Base-by-base conservation (phyloP, 2,329 filamentous ascomycete species). In the Furcasterigmium sp. region DNA sequence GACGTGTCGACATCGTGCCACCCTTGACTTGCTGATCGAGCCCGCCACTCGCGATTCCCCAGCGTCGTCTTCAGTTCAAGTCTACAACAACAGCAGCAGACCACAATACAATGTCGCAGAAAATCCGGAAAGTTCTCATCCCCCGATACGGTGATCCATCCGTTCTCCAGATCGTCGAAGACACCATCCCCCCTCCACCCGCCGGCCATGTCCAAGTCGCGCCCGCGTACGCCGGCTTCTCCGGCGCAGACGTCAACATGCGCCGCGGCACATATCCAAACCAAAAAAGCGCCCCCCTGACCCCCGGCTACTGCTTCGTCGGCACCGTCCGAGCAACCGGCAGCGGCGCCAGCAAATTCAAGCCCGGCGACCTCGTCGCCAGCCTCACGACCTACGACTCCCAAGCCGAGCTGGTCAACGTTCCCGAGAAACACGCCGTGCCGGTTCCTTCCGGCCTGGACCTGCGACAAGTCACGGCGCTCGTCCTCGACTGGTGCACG, bases 181-280 rank as follows among this genome's bases (percentile, higher is more conserved):
- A 55, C 2, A 51, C 59, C 6, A 61, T 67, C 30, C 44, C 63
- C 3, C 56, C 66, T 7, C 72, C 72, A 19, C 51, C 59, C 13
- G 57, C 63, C 8, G 53, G 63, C 18, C 58, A 76, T 45, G 70
- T 74, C 20, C 72, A 70, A 40, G 60, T 72, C 46, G 63, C 65
- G 43, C 64, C 72, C 45, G 50, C 69, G 37, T 72, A 72, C 54
- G 53, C 69, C 4, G 67, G 68, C 37, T 73, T 75, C 55, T 61
- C 62, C 4, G 72, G 72, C 30, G 56, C 61, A 45, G 72, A 75
- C 49, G 62, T 73, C 52, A 64, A 66, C 46, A 75, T 74, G 70
- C 65, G 70, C 14, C 53, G 62, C 15, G 71, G 72, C 43, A 50
- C 45, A n/a, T 75, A 75, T 46, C 70, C 69, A 2, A 50, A 68